Evolutionary conservation across 2,329 filamentous ascomycete genomes (phyloP).

Genomic region (Colletotrichum echinochloae): DNA sequence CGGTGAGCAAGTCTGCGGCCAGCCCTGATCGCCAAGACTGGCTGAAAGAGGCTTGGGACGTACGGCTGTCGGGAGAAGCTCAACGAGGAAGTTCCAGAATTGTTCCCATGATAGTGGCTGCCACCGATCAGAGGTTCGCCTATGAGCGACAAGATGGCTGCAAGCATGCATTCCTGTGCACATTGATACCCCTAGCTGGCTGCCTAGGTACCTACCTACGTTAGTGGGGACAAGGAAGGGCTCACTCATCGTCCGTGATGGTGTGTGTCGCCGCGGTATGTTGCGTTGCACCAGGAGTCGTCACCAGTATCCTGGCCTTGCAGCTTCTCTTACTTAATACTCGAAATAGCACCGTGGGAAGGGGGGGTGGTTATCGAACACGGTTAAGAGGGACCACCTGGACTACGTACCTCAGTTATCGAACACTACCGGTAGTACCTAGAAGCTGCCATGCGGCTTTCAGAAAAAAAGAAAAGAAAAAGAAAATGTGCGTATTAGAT

Average conservation of each 20-base stretch:
- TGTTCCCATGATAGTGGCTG: not conserved
- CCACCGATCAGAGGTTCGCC: not conserved
- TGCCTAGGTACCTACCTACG: no score
- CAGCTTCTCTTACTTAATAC: conserved; percentile 12
- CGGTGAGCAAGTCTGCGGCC: conserved; percentile 11
- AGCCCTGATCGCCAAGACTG: conserved; percentile 23
- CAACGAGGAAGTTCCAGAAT: conserved; percentile 2
- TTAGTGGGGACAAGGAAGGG: conserved; percentile 1
- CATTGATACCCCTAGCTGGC: conserved; percentile 3
- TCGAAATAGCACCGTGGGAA: not conserved
- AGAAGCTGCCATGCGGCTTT: no score
- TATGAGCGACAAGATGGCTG: not conserved
- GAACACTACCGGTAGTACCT: no score
- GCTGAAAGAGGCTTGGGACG: conserved; percentile 4
- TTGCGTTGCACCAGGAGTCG: conserved; percentile 9
- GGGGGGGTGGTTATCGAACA: not conserved
- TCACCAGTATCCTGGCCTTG: conserved; percentile 9
- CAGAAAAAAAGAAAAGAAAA: conserved; percentile 2
- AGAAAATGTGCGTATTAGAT: not conserved
- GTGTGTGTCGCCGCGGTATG: not conserved
- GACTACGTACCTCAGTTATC: no score
- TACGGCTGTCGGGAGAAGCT: conserved; percentile 4
- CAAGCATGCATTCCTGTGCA: not conserved
- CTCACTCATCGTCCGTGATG: not conserved
- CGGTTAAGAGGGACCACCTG: no score